These are phyloP conservation scores for Pseudotulostoma volvatum DNA, from an alignment of 495 filamentous ascomycete genomes.

Conservation along the genomic window DNA sequence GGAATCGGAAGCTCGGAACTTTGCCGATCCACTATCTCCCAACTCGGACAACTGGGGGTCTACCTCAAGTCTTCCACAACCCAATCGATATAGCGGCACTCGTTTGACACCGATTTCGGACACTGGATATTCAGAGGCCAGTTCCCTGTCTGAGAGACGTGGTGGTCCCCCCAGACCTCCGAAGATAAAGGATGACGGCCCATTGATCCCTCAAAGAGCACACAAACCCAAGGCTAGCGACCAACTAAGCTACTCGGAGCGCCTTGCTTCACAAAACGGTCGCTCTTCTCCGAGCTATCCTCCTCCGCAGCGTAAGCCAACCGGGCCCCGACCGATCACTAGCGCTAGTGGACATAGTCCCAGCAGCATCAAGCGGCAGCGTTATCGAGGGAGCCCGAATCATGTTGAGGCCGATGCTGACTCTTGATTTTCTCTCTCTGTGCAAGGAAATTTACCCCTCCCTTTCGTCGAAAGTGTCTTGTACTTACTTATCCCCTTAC, in stretches of 20 bases:
- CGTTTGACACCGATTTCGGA: slow-evolving; percentile 38
- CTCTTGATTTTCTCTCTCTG: slow-evolving; percentile 18
- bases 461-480: too few species aligned
- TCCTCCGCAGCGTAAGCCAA: slow-evolving; percentile 36
- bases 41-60: slow-evolving; percentile 60
- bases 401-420: slow-evolving; percentile 29
- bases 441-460: too few species aligned
- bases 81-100: slow-evolving; percentile 26
- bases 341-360: slow-evolving; percentile 31
- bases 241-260: slow-evolving; percentile 25
- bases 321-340: slow-evolving; percentile 36
- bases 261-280: slow-evolving; percentile 19
- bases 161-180: slow-evolving; percentile 33
- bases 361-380: slow-evolving; percentile 26
- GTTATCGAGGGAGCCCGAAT: slow-evolving; percentile 33
- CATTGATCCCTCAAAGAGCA: slow-evolving; percentile 32
- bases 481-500: too few species aligned
- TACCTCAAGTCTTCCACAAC: slow-evolving; percentile 32
- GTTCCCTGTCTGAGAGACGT: slow-evolving; percentile 12
- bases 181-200: slow-evolving; percentile 37
- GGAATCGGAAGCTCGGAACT: slow-evolving; percentile 63
- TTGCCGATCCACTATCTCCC: slow-evolving; percentile 46
- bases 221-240: slow-evolving; percentile 26
- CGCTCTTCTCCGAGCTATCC: slow-evolving; percentile 21
- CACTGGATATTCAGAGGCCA: slow-evolving; percentile 31